A percentile compares a stretch with the other conserved stretches of the same genome.
phyloP scores from a whole-genome alignment of 2,329 filamentous ascomycete genomes.

The Mariannaea sp. region DNA sequence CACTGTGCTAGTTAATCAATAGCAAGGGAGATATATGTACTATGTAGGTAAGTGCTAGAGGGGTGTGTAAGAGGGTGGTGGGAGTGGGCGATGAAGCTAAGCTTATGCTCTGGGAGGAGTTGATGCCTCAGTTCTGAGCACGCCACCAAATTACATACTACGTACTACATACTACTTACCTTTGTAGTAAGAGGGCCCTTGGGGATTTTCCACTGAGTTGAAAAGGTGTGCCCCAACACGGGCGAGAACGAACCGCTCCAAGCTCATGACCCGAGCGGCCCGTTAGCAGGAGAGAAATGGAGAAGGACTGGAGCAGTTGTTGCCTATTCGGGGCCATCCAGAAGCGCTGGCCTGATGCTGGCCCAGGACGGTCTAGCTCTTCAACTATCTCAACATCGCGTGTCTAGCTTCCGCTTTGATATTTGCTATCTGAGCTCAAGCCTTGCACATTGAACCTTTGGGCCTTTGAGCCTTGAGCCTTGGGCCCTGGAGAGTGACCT shows the following conservation, averaged over 20 bases:
- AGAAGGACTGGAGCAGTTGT: not conserved
- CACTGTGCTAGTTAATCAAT: too few relatives aligned
- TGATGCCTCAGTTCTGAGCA: too few relatives aligned
- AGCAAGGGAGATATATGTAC: too few relatives aligned
- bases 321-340: not conserved
- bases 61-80: not conserved
- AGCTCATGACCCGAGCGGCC: slow-evolving; percentile 1
- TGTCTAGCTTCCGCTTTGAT: slow-evolving; percentile 9
- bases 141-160: too few relatives aligned
- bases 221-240: too few relatives aligned
- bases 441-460: too few relatives aligned
- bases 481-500: too few relatives aligned
- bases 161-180: too few relatives aligned
- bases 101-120: not conserved
- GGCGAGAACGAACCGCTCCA: not conserved
- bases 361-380: slow-evolving; percentile 4
- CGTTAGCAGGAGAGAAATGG: not conserved
- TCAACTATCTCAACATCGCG: slow-evolving; percentile 5
- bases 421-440: not conserved
- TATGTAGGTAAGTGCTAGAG: too few relatives aligned
- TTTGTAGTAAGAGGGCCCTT: too few relatives aligned
- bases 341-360: slow-evolving; percentile 14
- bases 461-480: too few relatives aligned
- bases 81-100: not conserved
- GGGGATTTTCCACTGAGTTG: not conserved